Base-by-base conservation (phyloP, 2,329 filamentous ascomycete species). In the Chaetomiaceae sp. region DNA sequence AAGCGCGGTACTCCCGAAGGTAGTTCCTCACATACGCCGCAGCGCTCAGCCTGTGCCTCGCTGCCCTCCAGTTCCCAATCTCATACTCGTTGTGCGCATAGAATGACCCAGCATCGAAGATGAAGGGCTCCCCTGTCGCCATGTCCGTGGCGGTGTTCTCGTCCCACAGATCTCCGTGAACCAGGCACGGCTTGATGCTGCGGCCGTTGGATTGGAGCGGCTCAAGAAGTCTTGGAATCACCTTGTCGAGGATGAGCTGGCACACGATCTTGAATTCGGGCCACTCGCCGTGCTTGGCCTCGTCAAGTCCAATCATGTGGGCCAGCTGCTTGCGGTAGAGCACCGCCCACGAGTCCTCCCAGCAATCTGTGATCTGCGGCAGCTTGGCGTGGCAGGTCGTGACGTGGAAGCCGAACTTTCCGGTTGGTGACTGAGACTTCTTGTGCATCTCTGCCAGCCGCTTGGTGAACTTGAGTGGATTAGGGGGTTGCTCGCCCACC, bases 391-490 rank as follows among this genome's bases (percentile, higher is more conserved):
- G 62, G 44, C 57, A 70, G 1, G 69, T 70, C 6, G 61, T 60
- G 25, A 68, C 57, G 45, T 69, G 66, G 55, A 72, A 73, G 1
- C 69, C 70, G 54, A 72, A 72, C 56, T 67, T 65, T 4, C 70
- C 70, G 19, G 62, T 73, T 1, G 61, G 61, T 0, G 59, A 62
- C 12, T 23, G 12, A 6, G 43, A 52, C 4, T 44, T 55, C 8
- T 39, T 37, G 33, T 55, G 53, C 48, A 60, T 37, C 6, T 53
- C 52, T 8, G 59, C 59, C 5, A 59, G 45, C 4, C 50, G 33
- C 22, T 27, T 52, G 3, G 44, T 33, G 17, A 58, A 56, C 11
- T n/a, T 36, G 0, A 22, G 46, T 3, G 46, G 47, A 17, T 53
- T n/a, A n/a, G 51, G 47, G n/a, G 55, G 48, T 12, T 72, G 70